phyloP scores from a whole-genome alignment of 108 stramenopile species.

The Nannochloropsis gaditana region DNA sequence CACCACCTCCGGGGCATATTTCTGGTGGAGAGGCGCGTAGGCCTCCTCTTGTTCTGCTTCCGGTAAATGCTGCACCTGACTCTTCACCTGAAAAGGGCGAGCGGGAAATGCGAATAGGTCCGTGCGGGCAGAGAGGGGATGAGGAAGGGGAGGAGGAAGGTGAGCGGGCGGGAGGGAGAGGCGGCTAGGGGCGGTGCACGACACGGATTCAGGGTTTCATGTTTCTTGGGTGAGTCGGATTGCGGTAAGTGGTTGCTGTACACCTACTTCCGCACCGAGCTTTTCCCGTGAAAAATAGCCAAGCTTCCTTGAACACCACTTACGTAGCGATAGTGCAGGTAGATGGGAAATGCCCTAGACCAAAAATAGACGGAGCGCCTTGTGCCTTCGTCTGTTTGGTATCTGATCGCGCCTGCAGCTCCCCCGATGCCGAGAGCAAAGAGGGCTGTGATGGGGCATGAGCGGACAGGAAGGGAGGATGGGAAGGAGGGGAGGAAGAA shows the following conservation, averaged over 20 bases:
- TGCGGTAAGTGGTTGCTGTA: no score
- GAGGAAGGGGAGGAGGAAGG: not conserved
- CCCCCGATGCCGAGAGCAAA: not conserved
- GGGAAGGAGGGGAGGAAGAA: not conserved
- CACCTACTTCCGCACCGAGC: no score
- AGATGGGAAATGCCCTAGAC: not conserved
- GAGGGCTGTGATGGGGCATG: not conserved
- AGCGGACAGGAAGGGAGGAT: not conserved
- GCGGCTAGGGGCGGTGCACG: no score
- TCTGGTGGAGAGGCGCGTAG: constrained; percentile 35
- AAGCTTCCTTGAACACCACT: no score
- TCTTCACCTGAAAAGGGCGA: not conserved
- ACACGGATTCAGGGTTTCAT: no score
- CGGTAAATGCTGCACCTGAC: not conserved
- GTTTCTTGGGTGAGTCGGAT: no score
- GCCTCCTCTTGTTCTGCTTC: constrained; percentile 32
- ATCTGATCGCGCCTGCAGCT: not conserved
- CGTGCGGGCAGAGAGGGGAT: not conserved
- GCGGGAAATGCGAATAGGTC: not conserved
- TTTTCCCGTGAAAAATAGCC: no score
- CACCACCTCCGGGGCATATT: constrained; percentile 31
- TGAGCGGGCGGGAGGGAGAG: no score
- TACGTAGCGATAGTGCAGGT: not conserved
- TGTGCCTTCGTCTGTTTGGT: not conserved
- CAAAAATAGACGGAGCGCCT: not conserved